A percentile compares a stretch with the other conserved stretches of the same genome.
Conservation (phyloP, 2,329 filamentous ascomycete genomes). For the Zymoseptoria ardabiliae region DNA sequence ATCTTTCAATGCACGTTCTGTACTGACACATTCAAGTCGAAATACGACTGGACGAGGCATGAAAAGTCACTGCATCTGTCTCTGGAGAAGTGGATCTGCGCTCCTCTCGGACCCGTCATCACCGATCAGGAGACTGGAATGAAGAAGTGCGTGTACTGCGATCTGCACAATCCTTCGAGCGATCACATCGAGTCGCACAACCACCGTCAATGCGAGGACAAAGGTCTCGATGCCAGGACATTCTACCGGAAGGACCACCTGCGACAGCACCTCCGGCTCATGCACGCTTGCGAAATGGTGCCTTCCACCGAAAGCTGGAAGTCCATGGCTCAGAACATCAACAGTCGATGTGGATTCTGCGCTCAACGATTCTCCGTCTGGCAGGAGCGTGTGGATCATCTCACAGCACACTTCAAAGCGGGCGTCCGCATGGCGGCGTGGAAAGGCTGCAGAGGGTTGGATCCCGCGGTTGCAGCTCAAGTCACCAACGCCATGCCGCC, state of each 20-base stretch:
- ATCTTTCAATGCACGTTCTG: slow-evolving; percentile 55
- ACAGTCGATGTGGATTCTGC: slow-evolving; percentile 50
- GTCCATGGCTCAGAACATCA: slow-evolving; percentile 47
- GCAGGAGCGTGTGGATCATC: slow-evolving; percentile 46
- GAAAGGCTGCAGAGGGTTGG: slow-evolving; percentile 49
- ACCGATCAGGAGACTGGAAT: slow-evolving; percentile 50
- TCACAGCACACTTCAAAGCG: slow-evolving; percentile 49
- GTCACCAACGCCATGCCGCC: slow-evolving; percentile 47
- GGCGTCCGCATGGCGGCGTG: slow-evolving; percentile 48
- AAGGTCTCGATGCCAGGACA: slow-evolving; percentile 54
- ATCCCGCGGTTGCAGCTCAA: slow-evolving; percentile 40
- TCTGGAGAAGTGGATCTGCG: slow-evolving; percentile 59
- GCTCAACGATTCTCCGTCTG: slow-evolving; percentile 41
- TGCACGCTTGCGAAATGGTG: slow-evolving; percentile 56
- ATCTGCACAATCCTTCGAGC: slow-evolving; percentile 44
- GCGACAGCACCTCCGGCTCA: slow-evolving; percentile 53
- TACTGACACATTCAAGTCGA: slow-evolving; percentile 49
- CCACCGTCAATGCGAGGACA: slow-evolving; percentile 58
- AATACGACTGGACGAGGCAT: slow-evolving; percentile 58
- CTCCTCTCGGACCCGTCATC: slow-evolving; percentile 51
- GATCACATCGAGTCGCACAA: slow-evolving; percentile 55
- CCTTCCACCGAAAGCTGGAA: slow-evolving; percentile 59
- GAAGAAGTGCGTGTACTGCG: slow-evolving; percentile 54
- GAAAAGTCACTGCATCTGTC: slow-evolving; percentile 57
- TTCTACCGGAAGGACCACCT: slow-evolving; percentile 59